These are phyloP conservation scores for Rubroshorea leprosula DNA, from an alignment of 345 rosid species.

Conservation along the genomic window DNA sequence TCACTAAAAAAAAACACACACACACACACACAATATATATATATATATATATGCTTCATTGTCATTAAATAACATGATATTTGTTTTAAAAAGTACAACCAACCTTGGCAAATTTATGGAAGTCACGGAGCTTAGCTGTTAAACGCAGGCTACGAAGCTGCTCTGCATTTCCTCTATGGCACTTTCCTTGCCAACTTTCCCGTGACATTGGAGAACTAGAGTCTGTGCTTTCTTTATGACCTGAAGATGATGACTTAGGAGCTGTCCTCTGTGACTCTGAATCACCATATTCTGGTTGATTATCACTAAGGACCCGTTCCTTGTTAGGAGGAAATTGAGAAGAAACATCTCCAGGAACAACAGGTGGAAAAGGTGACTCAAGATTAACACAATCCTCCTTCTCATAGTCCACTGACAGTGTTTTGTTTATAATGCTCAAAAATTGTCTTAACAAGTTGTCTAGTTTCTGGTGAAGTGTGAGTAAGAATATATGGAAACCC, in stretches of 20 bases:
- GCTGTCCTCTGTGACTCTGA: slow-evolving; percentile 55
- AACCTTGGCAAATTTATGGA: slow-evolving; percentile 95
- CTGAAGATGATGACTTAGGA: slow-evolving; percentile 51
- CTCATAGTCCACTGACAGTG: slow-evolving; percentile 57
- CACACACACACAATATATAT: too few relatives aligned
- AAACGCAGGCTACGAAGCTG: slow-evolving; percentile 67
- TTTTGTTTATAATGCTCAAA: slow-evolving; percentile 58
- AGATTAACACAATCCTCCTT: slow-evolving; percentile 60
- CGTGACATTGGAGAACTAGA: slow-evolving; percentile 60
- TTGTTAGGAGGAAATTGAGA: slow-evolving; percentile 52
- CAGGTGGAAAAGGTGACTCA: slow-evolving; percentile 49
- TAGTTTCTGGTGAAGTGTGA: slow-evolving; percentile 87
- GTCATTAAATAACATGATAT: slow-evolving; percentile 12
- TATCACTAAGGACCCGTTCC: slow-evolving; percentile 44
- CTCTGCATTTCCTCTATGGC: slow-evolving; percentile 55
- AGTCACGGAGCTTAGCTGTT: slow-evolving; percentile 89
- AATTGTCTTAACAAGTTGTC: slow-evolving; percentile 68
- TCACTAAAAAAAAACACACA: too few relatives aligned
- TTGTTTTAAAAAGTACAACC: slow-evolving; percentile 15
- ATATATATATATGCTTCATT: too few relatives aligned
- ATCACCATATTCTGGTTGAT: slow-evolving; percentile 54
- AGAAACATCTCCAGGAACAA: slow-evolving; percentile 31
- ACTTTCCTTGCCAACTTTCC: slow-evolving; percentile 75
- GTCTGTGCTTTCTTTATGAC: slow-evolving; percentile 60
- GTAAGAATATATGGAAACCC: slow-evolving; percentile 84